Base-by-base conservation (phyloP, 1,139 yeast genomes). In the Candida pseudocylindracea region DNA sequence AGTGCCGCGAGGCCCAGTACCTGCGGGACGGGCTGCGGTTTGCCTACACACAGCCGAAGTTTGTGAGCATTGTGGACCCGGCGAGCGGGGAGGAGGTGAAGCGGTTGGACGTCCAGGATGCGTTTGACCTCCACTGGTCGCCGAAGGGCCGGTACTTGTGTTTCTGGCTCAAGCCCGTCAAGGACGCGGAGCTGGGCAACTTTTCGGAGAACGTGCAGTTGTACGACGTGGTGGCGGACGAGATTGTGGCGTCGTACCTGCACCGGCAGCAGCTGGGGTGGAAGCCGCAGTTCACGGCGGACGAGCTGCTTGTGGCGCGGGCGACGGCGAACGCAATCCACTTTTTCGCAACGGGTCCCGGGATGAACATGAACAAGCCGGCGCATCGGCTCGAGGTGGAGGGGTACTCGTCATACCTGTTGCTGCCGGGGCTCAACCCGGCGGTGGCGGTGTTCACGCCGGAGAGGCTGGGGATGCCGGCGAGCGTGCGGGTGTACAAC, bases 391-490 rank as follows among this genome's bases (percentile, higher is more conserved):
- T 15, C 20, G 20, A 15, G 20, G 20, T 6, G 6, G 20, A 15
- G 20, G 20, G 20, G 6, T 15, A 4, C 6, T 15, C 20, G 20
- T 4, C 20, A 6, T 64, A 73, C 42, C 49, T 54, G 37, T 55
- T 85, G 31, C 73, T 93, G 27, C 95, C 94, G 2, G 95, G 96
- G 32, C 72, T 70, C 46, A 80, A 79, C 49, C 91, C 94, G 35
- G 69, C 92, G n/a, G 67, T 88, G 41, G 94, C 95, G 24, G 72
- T 88, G 27, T 91, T 88, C 48, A 67, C 79, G 28, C 93, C 95
- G 8, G 95, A 83, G 46, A 66, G 70, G 42, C 59, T 65, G 35
- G 83, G 85, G 37, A 74, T 75, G 48, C 98, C 96, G 3, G 95
- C 95, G 10, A 68, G 64, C 41, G 88, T 88, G 34, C 67, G 76